Base-by-base conservation (phyloP, 305 asterid genomes). In the Fraxinus baroniana region DNA sequence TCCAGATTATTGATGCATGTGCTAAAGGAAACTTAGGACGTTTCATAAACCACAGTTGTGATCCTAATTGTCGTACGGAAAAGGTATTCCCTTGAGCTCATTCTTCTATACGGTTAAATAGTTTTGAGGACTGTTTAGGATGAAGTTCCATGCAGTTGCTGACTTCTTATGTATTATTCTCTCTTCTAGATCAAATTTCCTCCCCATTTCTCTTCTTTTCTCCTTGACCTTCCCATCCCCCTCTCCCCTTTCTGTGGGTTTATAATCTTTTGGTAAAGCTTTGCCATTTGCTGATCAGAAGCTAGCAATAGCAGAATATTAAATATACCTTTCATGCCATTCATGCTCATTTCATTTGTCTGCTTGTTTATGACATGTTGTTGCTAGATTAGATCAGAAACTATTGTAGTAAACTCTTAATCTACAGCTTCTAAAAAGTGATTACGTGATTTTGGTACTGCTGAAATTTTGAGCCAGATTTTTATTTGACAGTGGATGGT, bases 1-100 rank as follows among this genome's bases (percentile, higher is more conserved):
- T 90, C 85, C 90, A 95, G 98, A 95, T 95, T 64, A 95, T 95
- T 76, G 98, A 95, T 90, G 98, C 98, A 60, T 91, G 97, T 84
- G 94, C 95, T 79, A 95, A 95, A 88, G 98, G 98, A 80, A 95
- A 95, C 87, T 80, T 93, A 90, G 98, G 98, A 30, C 95, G 98
- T 83, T 95, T 90, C 83, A 92, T 95, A 83, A 95, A 95, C 88
- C 98, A 95, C 83, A 95, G 98, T 73, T 95, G 98, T 85, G 93
- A 95, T 82, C 98, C 98, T 78, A 95, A 93, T 87, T 95, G 98
- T 92, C 92, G 94, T 76, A 95, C 98, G 13, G 98, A 95, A 84
- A 95, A 95, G 98, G 98, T 95, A 89, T 75, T 80, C 28, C n/a
- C 77, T 79, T 36, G 77, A 81, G 77, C 81, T 57, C 80, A 79